Percentiles rank a stretch among this genome's conserved stretches.
Conservation (phyloP, 352 stramenopile genomes). For the Globisporangium alternatum region DNA sequence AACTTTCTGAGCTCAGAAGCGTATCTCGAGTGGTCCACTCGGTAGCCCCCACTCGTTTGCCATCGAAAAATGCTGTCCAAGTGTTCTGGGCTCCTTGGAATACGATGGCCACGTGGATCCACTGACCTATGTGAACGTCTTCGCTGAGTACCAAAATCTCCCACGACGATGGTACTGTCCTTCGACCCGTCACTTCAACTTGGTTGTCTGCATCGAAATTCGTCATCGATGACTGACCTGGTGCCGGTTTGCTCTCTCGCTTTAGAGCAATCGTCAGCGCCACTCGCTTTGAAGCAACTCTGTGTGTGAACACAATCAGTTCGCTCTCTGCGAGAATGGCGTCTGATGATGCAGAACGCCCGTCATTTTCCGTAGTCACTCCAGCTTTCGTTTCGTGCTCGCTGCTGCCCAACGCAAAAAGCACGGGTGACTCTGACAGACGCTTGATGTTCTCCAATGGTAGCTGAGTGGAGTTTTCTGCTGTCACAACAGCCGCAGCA, state of each 20-base stretch:
- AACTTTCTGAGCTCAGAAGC: not conserved
- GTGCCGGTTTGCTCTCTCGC: not conserved
- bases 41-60: not conserved
- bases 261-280: not conserved
- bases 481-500: not conserved
- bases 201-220: not conserved
- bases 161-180: not conserved
- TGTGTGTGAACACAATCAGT: conserved; percentile 7
- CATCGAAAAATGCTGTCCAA: conserved; percentile 2
- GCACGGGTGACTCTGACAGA: not conserved
- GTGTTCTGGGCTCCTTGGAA: not conserved
- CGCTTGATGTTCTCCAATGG: not conserved
- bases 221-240: not conserved
- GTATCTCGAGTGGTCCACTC: not conserved
- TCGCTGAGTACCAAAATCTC: conserved; percentile 1
- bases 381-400: too few species aligned
- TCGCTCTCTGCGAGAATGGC: not conserved
- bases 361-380: not conserved
- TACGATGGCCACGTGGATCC: conserved; percentile 8
- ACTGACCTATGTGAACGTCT: not conserved
- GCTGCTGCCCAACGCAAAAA: conserved; percentile 7
- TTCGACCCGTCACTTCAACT: not conserved
- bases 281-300: not conserved
- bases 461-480: not conserved
- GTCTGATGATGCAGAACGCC: not conserved